Base-by-base conservation (phyloP, 202 grass and related monocot genomes). In the Panicum virgatum region DNA sequence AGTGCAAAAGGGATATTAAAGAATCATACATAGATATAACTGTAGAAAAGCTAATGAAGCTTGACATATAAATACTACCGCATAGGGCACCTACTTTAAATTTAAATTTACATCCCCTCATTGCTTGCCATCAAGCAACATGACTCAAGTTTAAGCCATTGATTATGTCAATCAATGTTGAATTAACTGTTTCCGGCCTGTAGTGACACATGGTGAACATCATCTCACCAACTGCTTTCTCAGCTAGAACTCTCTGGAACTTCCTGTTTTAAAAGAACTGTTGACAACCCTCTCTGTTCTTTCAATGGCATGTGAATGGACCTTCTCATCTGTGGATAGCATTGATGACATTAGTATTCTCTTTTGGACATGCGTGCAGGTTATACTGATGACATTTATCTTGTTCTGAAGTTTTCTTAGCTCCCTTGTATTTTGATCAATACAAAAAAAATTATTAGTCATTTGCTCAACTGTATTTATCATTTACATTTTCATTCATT, bases 401-500 rank as follows among this genome's bases (percentile, higher is more conserved):
- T 66, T 79, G 52, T 44, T 76, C 26, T 59, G 16, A 14, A 29
- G 25, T 51, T 20, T 20, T 67, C 34, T 39, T 39, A 18, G 13
- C 44, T 66, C 22, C 46, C 13, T 36, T 32, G 13, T 36, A 58
- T 80, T 43, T 69, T 42, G 9, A 43, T 32, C 10, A 58, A 30
- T 57, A 13, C 23, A 57, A 56, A 54, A 62, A 85, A 0, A 30
- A 52, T 7, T 6, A 9, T 40, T 39, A 43, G 34, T 32, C 5
- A 22, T 52, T 78, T 78, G 5, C 16, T 26, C 0, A 0, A 50
- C 12, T 62, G 57, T 39, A 37, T 9, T 45, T 72, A 72, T 63
- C 10, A n/a, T 65, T 34, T 85, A 23, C 23, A 32, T 73, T 63
- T 63, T 19, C 36, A 69, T 72, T 20, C 38, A 72, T 63, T 72